Evolutionary conservation across 2,329 filamentous ascomycete genomes (phyloP).

Genomic region (Claviceps pusilla): DNA sequence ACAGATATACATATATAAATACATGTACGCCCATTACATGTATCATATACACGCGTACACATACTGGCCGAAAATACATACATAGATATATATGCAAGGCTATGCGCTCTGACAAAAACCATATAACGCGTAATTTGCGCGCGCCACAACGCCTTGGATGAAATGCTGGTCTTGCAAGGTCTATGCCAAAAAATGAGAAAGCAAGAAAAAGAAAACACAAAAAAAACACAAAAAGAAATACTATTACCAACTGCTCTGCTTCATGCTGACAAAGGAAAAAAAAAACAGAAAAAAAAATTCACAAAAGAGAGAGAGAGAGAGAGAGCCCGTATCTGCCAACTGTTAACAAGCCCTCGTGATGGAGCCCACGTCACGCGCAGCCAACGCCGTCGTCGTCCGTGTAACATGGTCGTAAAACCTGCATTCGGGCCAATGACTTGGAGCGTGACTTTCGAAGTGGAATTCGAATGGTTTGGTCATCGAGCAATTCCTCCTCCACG

Average conservation of each 20-base stretch:
- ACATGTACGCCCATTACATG: neutral
- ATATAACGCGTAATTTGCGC: too few relatives aligned
- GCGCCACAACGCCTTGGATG: neutral
- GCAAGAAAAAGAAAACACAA: too few relatives aligned
- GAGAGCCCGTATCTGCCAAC: neutral
- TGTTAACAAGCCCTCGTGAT: neutral
- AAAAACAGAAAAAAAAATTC: too few relatives aligned
- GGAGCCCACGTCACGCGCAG: neutral
- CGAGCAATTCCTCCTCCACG: slow-evolving; percentile 14
- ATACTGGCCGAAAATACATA: neutral
- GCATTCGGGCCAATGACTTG: slow-evolving; percentile 2
- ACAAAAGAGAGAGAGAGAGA: neutral
- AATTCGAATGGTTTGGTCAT: slow-evolving; percentile 4
- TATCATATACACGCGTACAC: neutral
- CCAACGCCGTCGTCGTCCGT: slow-evolving; percentile 2
- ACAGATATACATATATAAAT: neutral
- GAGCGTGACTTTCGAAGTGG: slow-evolving; percentile 10
- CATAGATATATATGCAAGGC: neutral
- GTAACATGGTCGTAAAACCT: slow-evolving; percentile 19
- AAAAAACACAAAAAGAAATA: neutral
- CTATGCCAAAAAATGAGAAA: neutral
- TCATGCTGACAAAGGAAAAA: neutral
- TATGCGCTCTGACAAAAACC: neutral
- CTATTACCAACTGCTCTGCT: neutral
- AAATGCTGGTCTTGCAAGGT: neutral